Evolutionary conservation across 1,284 basidiomycete genomes (phyloP).

Genomic region (Athelia sp.): DNA sequence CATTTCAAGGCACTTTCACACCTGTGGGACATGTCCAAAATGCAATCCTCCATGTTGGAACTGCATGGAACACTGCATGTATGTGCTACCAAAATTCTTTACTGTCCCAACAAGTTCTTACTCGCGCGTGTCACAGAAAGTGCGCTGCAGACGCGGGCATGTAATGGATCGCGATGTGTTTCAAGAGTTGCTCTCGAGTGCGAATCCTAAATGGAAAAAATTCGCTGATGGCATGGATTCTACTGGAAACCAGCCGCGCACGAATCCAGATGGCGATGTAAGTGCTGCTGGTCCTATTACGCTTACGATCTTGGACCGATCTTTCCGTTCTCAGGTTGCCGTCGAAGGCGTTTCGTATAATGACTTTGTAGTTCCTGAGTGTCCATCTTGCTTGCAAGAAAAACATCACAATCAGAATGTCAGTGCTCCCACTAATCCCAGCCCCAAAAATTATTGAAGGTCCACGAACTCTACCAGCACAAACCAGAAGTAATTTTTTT

Average conservation of each 20-base stretch:
- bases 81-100: slow-evolving; percentile 17
- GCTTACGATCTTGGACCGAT: not conserved
- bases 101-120: too few relatives aligned
- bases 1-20: slow-evolving; percentile 69
- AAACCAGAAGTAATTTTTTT: slow-evolving; percentile 89
- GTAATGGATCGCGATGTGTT: slow-evolving; percentile 62
- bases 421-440: slow-evolving; percentile 17
- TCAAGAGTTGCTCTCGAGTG: slow-evolving; percentile 65
- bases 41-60: slow-evolving; percentile 62
- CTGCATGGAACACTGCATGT: slow-evolving; percentile 89
- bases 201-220: slow-evolving; percentile 79
- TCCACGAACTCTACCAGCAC: slow-evolving; percentile 35
- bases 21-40: slow-evolving; percentile 28
- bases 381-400: slow-evolving; percentile 57
- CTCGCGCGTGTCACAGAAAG: slow-evolving; percentile 39
- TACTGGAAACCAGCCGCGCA: slow-evolving; percentile 61
- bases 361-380: slow-evolving; percentile 77
- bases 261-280: slow-evolving; percentile 92
- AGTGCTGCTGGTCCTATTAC: slow-evolving; percentile 17
- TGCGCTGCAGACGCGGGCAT: slow-evolving; percentile 73
- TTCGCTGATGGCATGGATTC: slow-evolving; percentile 65
- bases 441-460: slow-evolving; percentile 1
- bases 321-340: slow-evolving; percentile 52
- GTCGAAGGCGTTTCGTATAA: slow-evolving; percentile 72
- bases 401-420: slow-evolving; percentile 52